Percentiles rank a stretch among this genome's conserved stretches.
phyloP scores from a whole-genome alignment of 2,329 filamentous ascomycete species.

The Colletotrichum cereale region DNA sequence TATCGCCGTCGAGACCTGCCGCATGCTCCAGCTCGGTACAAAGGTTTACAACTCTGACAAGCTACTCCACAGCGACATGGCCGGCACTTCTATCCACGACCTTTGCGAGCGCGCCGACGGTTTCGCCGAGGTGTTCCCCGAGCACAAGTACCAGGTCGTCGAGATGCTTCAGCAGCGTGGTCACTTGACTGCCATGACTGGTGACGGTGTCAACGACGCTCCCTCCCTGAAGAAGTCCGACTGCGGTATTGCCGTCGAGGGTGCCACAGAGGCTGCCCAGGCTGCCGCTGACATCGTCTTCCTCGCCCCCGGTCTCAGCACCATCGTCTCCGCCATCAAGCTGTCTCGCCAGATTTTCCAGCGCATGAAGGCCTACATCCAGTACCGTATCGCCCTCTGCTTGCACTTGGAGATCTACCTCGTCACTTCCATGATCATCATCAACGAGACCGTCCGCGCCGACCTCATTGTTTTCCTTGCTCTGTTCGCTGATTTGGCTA shows the following conservation, averaged over 20 bases:
- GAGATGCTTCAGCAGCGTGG: conserved; percentile 82
- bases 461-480: conserved; percentile 85
- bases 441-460: conserved; percentile 80
- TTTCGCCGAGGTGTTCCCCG: conserved; percentile 80
- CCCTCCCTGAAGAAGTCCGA: conserved; percentile 81
- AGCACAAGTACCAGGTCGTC: conserved; percentile 83
- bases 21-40: conserved; percentile 83
- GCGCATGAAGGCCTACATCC: conserved; percentile 82
- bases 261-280: conserved; percentile 78
- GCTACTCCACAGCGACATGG: conserved; percentile 81
- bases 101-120: conserved; percentile 81
- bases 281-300: conserved; percentile 81
- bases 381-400: conserved; percentile 82
- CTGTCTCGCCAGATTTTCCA: conserved; percentile 81
- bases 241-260: conserved; percentile 80
- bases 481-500: conserved; percentile 83
- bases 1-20: conserved; percentile 85
- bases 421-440: conserved; percentile 82
- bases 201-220: conserved; percentile 82
- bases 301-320: conserved; percentile 78
- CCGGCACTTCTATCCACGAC: conserved; percentile 80
- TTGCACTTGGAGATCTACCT: conserved; percentile 82
- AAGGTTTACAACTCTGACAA: conserved; percentile 86
- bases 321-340: conserved; percentile 81
- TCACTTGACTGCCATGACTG: conserved; percentile 81